These are phyloP conservation scores for Albizia julibrissin DNA, from an alignment of 306 rosid genomes.

Conservation along the genomic window DNA sequence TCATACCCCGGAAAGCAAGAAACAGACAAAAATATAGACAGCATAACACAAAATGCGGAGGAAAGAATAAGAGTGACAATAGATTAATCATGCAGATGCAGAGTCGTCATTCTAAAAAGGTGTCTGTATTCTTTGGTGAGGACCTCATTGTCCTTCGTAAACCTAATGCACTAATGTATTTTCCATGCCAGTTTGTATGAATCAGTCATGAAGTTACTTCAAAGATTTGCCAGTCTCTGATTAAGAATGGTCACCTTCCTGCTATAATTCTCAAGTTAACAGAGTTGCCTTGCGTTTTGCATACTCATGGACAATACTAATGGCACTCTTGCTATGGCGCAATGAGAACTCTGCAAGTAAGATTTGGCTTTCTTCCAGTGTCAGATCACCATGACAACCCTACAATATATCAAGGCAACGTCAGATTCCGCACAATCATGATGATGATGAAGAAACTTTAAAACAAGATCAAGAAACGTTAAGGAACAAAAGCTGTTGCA, in stretches of 20 bases:
- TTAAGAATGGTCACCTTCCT: constrained; percentile 3
- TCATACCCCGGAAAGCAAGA: too few species aligned
- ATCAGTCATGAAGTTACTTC: constrained; percentile 1
- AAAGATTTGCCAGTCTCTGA: constrained; percentile 13
- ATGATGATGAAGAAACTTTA: not conserved
- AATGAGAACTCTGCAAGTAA: constrained; percentile 82
- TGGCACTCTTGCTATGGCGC: constrained; percentile 74
- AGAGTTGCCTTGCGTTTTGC: constrained; percentile 61
- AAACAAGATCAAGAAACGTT: not conserved
- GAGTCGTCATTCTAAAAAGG: constrained; percentile 15
- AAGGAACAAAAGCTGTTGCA: not conserved
- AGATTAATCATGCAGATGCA: not conserved
- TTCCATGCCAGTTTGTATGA: constrained; percentile 15
- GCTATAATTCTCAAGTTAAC: constrained; percentile 24
- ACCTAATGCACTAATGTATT: not conserved
- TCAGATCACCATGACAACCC: constrained; percentile 87
- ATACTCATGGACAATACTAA: constrained; percentile 60
- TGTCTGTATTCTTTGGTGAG: constrained; percentile 6
- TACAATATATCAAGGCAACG: constrained; percentile 32
- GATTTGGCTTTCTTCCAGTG: constrained; percentile 68
- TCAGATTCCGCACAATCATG: not conserved
- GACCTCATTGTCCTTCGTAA: not conserved
- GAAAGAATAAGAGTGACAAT: not conserved
- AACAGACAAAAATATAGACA: too few species aligned
- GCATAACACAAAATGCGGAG: not conserved